Evolutionary conservation across 2,329 filamentous ascomycete species (phyloP), one percentile per base, ranked within the genome.

Genomic region (Phialocephala sp.): DNA sequence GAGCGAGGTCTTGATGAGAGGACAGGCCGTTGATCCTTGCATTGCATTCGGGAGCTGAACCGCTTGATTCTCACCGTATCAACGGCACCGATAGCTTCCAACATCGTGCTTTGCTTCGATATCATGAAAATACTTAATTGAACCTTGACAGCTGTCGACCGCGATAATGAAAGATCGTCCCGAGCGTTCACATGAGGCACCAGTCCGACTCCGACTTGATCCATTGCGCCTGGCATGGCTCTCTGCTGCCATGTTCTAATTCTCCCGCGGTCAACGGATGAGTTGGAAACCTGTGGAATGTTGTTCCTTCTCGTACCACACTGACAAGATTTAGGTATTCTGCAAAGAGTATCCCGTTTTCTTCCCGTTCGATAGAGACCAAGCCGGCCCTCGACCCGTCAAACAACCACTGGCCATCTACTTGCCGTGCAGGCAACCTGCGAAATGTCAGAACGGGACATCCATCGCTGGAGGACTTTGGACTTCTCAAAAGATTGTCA

Each of bases 311-410:
- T 59, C 54, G 59, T 54, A 65, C 39, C 18, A 65, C 52, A 50
- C 59, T 65, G 9, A 65, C 63, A 22, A 62, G 63, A 32, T 50
- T 47, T 20, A 65, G 50, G 20, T 58, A 65, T 37, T 62, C 39
- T 8, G 63, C 63, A 32, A 41, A 55, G 41, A 60, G n/a, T 11
- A 22, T 56, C 15, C 36, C 35, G 24, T 9, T 41, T 12, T 22
- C 24, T 15, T 39, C 56, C 4, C 54, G 22, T 18, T 45, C 35
- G 35, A 62, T 54, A 1, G 59, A 57, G n/a, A 65, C 52, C 15
- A 65, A 35, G 20, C 15, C 59, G 11, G 59, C 63, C n/a, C 63
- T 59, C 6, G 63, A 58, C 6, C 59, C 63, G n/a, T 36, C 32
- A 9, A 65, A 20, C 14, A 32, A 27, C 20, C 39, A 54, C n/a